A percentile compares a stretch with the other conserved stretches of the same genome.
These are phyloP conservation scores for Chaetomiaceae sp. DNA, from an alignment of 2,329 filamentous ascomycete genomes.

Conservation along the genomic window DNA sequence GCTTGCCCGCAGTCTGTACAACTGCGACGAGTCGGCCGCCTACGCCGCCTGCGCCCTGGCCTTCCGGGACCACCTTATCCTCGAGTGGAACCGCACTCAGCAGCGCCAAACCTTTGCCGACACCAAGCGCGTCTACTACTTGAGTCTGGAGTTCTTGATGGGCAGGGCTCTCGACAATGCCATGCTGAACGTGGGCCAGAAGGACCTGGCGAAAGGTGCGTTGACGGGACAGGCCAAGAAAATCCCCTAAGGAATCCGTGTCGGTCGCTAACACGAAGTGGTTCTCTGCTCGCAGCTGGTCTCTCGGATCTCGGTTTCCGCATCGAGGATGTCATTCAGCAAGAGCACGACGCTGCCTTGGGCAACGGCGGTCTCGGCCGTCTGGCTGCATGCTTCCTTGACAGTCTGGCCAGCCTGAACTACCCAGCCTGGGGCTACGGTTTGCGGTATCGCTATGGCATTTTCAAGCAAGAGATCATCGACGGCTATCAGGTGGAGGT, in stretches of 20 bases:
- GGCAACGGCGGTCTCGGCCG: constrained; percentile 94
- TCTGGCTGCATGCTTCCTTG: constrained; percentile 92
- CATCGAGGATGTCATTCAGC: constrained; percentile 88
- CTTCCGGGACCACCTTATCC: constrained; percentile 85
- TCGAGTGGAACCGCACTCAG: constrained; percentile 97
- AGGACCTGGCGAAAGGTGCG: constrained; percentile 73
- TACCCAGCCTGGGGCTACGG: constrained; percentile 98
- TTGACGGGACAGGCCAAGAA: neutral
- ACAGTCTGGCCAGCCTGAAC: constrained; percentile 90
- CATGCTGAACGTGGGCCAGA: constrained; percentile 91
- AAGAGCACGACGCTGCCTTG: constrained; percentile 93
- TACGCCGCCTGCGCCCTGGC: constrained; percentile 88
- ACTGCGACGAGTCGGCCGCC: constrained; percentile 91
- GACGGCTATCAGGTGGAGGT: constrained; percentile 98
- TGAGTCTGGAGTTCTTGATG: constrained; percentile 97
- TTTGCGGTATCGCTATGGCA: constrained; percentile 89
- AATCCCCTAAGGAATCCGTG: neutral
- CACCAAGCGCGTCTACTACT: constrained; percentile 91
- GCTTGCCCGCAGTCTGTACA: constrained; percentile 91
- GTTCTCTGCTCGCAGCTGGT: constrained; percentile 52
- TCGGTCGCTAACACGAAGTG: neutral
- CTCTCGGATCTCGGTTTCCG: constrained; percentile 87
- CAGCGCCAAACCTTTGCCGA: constrained; percentile 89
- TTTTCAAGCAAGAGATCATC: constrained; percentile 99
- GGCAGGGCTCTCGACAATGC: constrained; percentile 94